Evolutionary conservation across 179 eudicot genomes (phyloP), one percentile per base, ranked within the genome.

Genomic region (Spinacia oleracea): DNA sequence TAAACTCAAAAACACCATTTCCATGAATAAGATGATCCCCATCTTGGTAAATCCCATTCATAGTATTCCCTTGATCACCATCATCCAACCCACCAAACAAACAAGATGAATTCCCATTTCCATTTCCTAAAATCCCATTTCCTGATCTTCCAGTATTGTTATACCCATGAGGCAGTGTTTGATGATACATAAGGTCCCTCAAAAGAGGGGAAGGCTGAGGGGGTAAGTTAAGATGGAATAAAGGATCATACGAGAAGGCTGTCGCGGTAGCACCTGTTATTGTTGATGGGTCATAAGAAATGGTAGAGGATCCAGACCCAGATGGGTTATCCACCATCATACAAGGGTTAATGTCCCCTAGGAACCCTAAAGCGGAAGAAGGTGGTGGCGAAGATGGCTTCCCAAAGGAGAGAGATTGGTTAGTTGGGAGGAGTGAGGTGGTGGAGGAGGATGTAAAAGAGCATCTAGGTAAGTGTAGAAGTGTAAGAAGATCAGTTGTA

Each of bases 211-310:
- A 90, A 34, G 92, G 97, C 15, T 84, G 86, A 62, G 90, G 91
- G 21, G 93, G 92, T 14, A 91, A 85, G 75, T 90, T 93, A 77
- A 92, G 83, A 23, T 88, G 97, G 43, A 93, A 83, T 1, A 89
- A 71, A 32, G 91, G 89, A 56, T 93, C 93, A 81, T 91, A 90
- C 0, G 78, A 23, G 0, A 82, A 64, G 1, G 79, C 86, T 0
- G 84, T 5, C 3, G 80, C 51, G 0, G 58, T 21, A 4, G 73
- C 34, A 0, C 35, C 18, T 0, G 56, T 16, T 70, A 29, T 31
- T 25, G 31, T 10, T 60, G 66, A 25, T 60, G 79, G 79, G 43
- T 80, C 83, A 38, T 76, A 83, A 0, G 79, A 45, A 5, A 75
- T 48, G 77, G 79, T 45, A 25, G 55, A 64, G 21, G 81, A 73